phyloP scores from a whole-genome alignment of 345 rosid species.

The Citrus sinensis region DVS_A1.0 CM039167.1:4797001-4797500 shows the following conservation, averaged over 20 bases:
- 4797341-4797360: background rate
- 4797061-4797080: background rate
- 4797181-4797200: background rate
- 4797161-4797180: slow-evolving; percentile 25
- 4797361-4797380: background rate
- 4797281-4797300: background rate
- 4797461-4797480: too few species aligned
- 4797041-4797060: background rate
- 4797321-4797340: background rate
- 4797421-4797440: background rate
- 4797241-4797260: background rate
- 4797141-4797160: slow-evolving; percentile 4
- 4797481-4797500: too few species aligned
- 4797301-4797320: background rate
- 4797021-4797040: background rate
- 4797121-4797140: too few species aligned
- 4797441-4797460: too few species aligned
- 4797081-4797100: background rate
- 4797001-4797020: too few species aligned
- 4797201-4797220: background rate
- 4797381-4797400: too few species aligned
- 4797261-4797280: background rate
- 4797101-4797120: background rate
- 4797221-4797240: background rate
- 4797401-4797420: background rate